phyloP scores from a whole-genome alignment of 1,284 basidiomycete species.

The Cystobasidiaceae sp. region DNA sequence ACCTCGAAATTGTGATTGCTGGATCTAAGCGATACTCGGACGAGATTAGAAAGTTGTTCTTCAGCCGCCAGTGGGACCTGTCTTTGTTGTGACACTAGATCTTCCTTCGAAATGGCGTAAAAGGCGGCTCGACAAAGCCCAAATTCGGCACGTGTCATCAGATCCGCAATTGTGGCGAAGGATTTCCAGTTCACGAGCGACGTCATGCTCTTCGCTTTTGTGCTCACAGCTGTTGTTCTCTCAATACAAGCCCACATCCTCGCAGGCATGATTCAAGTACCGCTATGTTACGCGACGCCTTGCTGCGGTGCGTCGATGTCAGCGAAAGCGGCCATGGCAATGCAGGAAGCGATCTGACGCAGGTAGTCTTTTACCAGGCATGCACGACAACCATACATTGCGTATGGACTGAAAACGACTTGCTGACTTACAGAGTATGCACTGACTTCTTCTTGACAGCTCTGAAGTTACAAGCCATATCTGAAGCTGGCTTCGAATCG shows the following conservation, averaged over 20 bases:
- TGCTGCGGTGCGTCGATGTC: slow-evolving; percentile 8
- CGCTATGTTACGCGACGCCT: slow-evolving; percentile 30
- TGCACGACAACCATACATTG: slow-evolving; percentile 30
- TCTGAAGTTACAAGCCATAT: slow-evolving; percentile 31
- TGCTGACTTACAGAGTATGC: background rate
- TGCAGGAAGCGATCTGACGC: background rate
- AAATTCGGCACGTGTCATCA: too few relatives aligned
- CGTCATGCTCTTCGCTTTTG: too few relatives aligned
- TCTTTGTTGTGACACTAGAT: too few relatives aligned
- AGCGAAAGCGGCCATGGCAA: background rate
- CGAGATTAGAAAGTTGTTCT: too few relatives aligned
- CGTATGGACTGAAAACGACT: slow-evolving; percentile 12
- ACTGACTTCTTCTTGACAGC: background rate
- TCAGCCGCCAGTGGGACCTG: too few relatives aligned
- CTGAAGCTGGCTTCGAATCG: slow-evolving; percentile 35
- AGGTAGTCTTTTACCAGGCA: slow-evolving; percentile 11
- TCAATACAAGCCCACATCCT: background rate
- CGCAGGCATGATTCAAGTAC: slow-evolving; percentile 15
- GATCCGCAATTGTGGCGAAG: too few relatives aligned
- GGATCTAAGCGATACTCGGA: too few relatives aligned
- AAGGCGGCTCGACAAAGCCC: too few relatives aligned
- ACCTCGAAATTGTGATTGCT: too few relatives aligned
- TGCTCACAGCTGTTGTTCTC: background rate
- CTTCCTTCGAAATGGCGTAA: too few relatives aligned
- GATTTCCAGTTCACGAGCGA: too few relatives aligned